Conservation (phyloP, 2,329 filamentous ascomycete species). For the Fusarium sulawesiense region DNA sequence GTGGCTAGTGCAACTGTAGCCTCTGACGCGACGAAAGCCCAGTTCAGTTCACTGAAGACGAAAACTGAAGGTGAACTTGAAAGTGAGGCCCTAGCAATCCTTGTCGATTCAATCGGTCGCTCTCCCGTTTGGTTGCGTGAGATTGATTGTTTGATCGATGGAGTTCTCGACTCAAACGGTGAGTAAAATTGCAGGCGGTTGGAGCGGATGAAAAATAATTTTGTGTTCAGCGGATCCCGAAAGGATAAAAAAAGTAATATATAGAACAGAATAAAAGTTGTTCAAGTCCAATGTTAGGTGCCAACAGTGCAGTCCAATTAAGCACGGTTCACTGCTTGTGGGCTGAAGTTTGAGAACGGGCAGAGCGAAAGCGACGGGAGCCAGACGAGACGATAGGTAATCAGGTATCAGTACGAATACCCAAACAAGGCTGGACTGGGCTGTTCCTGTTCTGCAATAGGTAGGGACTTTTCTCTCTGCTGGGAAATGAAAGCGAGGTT, state of each 20-base stretch:
- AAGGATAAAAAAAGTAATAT: neutral
- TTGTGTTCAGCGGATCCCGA: neutral
- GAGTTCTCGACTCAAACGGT: neutral
- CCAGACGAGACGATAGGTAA: conserved; percentile 6
- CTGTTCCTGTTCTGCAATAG: conserved; percentile 3
- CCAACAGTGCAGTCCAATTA: conserved; percentile 23
- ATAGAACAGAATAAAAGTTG: conserved; percentile 10
- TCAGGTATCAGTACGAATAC: neutral
- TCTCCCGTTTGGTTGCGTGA: conserved; percentile 25
- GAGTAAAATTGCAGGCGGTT: conserved; percentile 10
- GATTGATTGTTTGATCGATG: neutral
- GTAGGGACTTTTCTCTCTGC: neutral
- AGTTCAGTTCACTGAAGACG: neutral
- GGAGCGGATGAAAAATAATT: conserved; percentile 17
- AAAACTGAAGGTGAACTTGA: conserved; percentile 1
- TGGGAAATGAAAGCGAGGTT: conserved; percentile 3
- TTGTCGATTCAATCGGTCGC: conserved; percentile 13
- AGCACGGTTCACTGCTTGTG: conserved; percentile 39
- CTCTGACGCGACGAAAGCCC: conserved; percentile 25
- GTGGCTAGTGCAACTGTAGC: conserved; percentile 33
- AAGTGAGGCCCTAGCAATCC: conserved; percentile 20
- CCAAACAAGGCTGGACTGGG: conserved; percentile 2
- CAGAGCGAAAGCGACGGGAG: conserved; percentile 18
- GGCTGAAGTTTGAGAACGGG: conserved; percentile 47
- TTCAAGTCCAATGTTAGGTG: conserved; percentile 8